phyloP scores from a whole-genome alignment of 1,139 yeast species.

The Candida pseudoviswanathii region DNA sequence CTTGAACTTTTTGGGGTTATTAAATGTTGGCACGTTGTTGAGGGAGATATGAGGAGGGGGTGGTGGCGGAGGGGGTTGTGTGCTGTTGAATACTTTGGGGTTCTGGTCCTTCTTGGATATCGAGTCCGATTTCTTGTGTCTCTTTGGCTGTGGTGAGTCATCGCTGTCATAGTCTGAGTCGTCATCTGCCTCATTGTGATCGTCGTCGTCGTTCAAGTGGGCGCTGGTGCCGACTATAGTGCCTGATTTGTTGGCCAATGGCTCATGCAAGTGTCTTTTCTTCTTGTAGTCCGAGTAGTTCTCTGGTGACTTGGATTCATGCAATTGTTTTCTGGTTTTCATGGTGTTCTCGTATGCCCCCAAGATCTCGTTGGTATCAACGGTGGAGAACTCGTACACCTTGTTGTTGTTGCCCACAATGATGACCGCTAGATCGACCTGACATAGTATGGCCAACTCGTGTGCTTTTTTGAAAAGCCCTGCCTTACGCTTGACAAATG shows the following conservation, averaged over 20 bases:
- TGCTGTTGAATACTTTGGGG: conserved; percentile 15
- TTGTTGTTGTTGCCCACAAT: conserved; percentile 84
- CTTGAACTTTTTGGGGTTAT: conserved; percentile 18
- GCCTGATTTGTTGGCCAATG: conserved; percentile 17
- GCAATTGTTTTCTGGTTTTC: conserved; percentile 31
- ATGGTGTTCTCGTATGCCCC: conserved; percentile 45
- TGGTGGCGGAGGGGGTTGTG: conserved; percentile 17
- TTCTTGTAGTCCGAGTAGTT: conserved; percentile 54
- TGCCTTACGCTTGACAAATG: conserved; percentile 92
- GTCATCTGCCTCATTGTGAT: conserved; percentile 21
- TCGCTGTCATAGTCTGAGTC: conserved; percentile 35
- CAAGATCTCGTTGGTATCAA: conserved; percentile 63
- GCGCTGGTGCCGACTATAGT: conserved; percentile 12
- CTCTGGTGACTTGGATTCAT: conserved; percentile 62
- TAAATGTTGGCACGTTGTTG: conserved; percentile 33
- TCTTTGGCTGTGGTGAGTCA: conserved; percentile 31
- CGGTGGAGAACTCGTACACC: conserved; percentile 80
- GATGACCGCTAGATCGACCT: conserved; percentile 89
- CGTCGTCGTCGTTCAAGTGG: conserved; percentile 14
- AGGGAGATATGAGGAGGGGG: conserved; percentile 33
- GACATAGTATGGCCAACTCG: conserved; percentile 88
- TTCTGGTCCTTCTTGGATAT: conserved; percentile 6
- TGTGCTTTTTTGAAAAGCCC: conserved; percentile 96
- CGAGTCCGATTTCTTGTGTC: conserved; percentile 21
- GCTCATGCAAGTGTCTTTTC: conserved; percentile 27